Evolutionary conservation across 78 protist species (phyloP).

Genomic region (Capsaspora owczarzaki): DNA sequence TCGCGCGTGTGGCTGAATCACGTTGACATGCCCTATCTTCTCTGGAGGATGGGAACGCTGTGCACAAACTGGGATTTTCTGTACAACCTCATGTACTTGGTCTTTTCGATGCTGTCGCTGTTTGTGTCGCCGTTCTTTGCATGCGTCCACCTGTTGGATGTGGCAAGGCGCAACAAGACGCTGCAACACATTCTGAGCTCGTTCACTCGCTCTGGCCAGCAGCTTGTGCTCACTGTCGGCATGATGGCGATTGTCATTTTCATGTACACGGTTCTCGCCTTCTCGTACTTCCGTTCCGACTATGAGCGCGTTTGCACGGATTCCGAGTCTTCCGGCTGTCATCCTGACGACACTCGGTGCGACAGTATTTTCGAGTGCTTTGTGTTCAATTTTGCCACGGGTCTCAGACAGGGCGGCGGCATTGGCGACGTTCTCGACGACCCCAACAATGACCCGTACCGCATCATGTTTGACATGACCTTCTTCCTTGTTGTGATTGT

Average conservation of each 20-base stretch:
- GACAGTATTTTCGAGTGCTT: conserved; percentile 4
- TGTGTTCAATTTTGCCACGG: not conserved
- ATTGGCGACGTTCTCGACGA: conserved; percentile 3
- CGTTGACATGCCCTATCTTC: not conserved
- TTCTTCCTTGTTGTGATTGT: conserved; percentile 36
- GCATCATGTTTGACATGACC: not conserved
- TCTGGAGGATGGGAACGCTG: not conserved
- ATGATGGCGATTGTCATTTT: not conserved
- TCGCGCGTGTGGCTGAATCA: not conserved
- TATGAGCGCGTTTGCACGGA: no score
- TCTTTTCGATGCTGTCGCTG: not conserved
- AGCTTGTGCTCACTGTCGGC: conserved; percentile 3
- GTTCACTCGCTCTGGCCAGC: not conserved
- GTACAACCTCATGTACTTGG: not conserved
- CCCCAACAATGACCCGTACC: not conserved
- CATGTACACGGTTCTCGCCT: conserved; percentile 16
- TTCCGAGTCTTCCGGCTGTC: not conserved
- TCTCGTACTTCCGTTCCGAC: not conserved
- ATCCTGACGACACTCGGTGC: no score
- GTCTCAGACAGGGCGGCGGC: conserved; percentile 20
- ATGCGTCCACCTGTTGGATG: conserved; percentile 4
- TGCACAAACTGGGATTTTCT: not conserved
- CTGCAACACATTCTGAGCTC: conserved; percentile 1
- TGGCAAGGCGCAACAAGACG: conserved; percentile 1
- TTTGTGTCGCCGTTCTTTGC: not conserved